These are phyloP conservation scores for Colletotrichum salicis DNA, from an alignment of 2,329 filamentous ascomycete species.

Conservation along the genomic window DNA sequence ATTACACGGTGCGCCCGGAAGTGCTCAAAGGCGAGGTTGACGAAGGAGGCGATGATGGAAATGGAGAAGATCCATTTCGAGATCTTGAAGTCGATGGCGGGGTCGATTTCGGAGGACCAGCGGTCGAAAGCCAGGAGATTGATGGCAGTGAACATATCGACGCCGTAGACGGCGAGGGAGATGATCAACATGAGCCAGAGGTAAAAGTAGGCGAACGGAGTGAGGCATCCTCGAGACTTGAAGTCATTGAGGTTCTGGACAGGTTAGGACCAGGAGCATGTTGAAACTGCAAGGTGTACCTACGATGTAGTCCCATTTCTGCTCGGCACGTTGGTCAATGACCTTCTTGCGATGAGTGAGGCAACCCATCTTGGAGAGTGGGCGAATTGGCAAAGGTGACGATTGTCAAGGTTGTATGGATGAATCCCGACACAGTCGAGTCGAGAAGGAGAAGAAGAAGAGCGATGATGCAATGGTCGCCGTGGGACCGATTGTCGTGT, in stretches of 20 bases:
- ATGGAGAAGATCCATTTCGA: constrained; percentile 95
- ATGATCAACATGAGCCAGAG: constrained; percentile 83
- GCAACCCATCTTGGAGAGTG: constrained; percentile 68
- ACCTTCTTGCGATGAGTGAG: constrained; percentile 69
- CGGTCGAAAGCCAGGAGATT: constrained; percentile 89
- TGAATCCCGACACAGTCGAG: constrained; percentile 29
- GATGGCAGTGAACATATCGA: constrained; percentile 93
- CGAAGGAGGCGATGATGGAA: constrained; percentile 90
- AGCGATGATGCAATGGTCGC: background rate
- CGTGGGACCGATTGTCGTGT: constrained; percentile 5
- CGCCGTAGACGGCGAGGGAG: constrained; percentile 85
- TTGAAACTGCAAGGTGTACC: constrained; percentile 45
- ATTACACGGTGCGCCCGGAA: constrained; percentile 84
- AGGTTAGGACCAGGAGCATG: background rate
- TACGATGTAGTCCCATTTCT: constrained; percentile 95
- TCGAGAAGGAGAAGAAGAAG: background rate
- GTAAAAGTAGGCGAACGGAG: constrained; percentile 83
- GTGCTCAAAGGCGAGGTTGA: constrained; percentile 84
- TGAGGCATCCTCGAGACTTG: constrained; percentile 81
- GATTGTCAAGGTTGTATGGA: constrained; percentile 16
- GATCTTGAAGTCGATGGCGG: constrained; percentile 78
- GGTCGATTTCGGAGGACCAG: constrained; percentile 87
- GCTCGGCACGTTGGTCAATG: constrained; percentile 78
- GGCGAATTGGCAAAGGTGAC: background rate
- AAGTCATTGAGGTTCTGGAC: constrained; percentile 74